Conservation (phyloP, 1,284 basidiomycete species). For the Caloboletus firmus region DNA sequence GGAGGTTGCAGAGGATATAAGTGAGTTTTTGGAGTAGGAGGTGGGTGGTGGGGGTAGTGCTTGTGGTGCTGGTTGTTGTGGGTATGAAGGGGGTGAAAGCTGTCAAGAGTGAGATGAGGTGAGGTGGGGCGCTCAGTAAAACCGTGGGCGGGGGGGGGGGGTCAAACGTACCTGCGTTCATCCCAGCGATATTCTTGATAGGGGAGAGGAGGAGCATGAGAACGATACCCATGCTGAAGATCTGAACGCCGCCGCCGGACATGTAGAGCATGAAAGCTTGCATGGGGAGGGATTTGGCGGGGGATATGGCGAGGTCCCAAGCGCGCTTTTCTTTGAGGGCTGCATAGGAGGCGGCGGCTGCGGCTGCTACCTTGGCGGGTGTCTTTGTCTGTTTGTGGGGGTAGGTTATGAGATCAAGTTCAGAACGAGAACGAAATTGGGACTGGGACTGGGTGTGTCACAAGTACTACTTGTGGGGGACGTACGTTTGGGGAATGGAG, state of each 20-base stretch:
- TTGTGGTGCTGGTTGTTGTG: conserved; percentile 37
- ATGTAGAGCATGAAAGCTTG: conserved; percentile 96
- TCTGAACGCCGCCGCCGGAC: conserved; percentile 89
- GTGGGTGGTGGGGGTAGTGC: conserved; percentile 37
- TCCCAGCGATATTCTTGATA: conserved; percentile 73
- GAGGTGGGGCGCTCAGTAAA: background rate
- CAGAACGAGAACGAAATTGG: too few relatives aligned
- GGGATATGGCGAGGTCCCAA: conserved; percentile 83
- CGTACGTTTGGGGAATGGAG: conserved; percentile 32
- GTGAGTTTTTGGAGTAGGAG: conserved; percentile 66
- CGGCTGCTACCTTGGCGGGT: conserved; percentile 40
- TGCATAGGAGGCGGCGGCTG: conserved; percentile 52
- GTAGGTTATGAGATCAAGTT: background rate
- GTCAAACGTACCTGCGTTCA: conserved; percentile 64
- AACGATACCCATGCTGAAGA: conserved; percentile 92
- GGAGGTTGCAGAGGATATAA: conserved; percentile 68
- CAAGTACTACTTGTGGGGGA: background rate
- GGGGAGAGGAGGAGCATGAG: conserved; percentile 85
- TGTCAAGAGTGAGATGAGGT: conserved; percentile 24
- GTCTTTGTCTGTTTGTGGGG: conserved; percentile 39
- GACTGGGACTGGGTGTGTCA: background rate
- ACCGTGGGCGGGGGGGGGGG: too few relatives aligned
- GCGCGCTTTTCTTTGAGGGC: conserved; percentile 77
- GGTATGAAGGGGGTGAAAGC: conserved; percentile 70
- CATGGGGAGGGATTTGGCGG: conserved; percentile 89